phyloP scores from a whole-genome alignment of 106 monocot genomes.

The Narthecium ossifragum region DNA sequence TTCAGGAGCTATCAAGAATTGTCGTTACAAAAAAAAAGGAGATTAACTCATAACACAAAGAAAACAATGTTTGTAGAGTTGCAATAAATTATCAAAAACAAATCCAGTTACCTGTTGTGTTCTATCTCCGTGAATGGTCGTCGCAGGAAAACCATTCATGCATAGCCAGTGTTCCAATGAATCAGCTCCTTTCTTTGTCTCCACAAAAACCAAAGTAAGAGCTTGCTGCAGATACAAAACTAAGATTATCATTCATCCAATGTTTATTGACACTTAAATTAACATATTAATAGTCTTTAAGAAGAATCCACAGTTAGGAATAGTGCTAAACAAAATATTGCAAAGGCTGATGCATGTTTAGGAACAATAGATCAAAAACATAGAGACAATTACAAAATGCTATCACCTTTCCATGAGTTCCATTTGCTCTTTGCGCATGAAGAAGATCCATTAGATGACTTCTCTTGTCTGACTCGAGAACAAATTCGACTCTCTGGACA shows the following conservation, averaged over 20 bases:
- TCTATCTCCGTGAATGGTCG: constrained; percentile 60
- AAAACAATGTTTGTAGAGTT: too few species aligned
- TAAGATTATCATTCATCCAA: too few species aligned
- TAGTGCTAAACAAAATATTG: too few species aligned
- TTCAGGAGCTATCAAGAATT: too few species aligned
- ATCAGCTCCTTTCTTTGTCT: constrained; percentile 62
- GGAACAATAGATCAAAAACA: background rate
- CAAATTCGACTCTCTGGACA: constrained; percentile 57
- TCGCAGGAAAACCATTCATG: constrained; percentile 56
- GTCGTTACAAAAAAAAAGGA: too few species aligned
- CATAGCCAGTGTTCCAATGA: constrained; percentile 56
- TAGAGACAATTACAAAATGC: background rate
- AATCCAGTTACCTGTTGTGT: constrained; percentile 43
- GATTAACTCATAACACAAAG: too few species aligned
- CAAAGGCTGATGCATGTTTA: too few species aligned
- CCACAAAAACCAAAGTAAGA: constrained; percentile 57
- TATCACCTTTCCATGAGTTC: constrained; percentile 44
- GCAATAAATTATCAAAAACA: background rate
- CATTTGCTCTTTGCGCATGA: constrained; percentile 51
- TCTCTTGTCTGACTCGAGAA: constrained; percentile 48
- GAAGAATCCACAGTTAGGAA: too few species aligned
- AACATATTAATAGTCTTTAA: too few species aligned
- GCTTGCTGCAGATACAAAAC: constrained; percentile 32
- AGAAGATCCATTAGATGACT: constrained; percentile 64
- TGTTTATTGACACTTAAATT: too few species aligned